These are phyloP conservation scores for Posidonia australis DNA, from an alignment of 106 monocot genomes.

Conservation along the genomic window DNA sequence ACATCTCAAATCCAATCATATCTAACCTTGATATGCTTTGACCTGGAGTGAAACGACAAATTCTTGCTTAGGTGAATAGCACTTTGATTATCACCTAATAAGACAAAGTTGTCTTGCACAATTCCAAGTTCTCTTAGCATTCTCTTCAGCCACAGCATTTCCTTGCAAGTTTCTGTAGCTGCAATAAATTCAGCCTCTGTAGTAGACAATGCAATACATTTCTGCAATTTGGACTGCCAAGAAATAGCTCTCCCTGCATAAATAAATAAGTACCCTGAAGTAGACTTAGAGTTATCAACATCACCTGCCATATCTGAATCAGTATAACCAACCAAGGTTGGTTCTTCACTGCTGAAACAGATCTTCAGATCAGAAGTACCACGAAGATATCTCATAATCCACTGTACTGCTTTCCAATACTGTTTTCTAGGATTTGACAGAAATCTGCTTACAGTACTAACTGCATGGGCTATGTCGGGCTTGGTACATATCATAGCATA, in stretches of 20 bases:
- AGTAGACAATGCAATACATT: background rate
- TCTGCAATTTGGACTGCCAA: conserved; percentile 2
- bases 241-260: background rate
- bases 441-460: conserved; percentile 8
- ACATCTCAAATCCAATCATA: too few species aligned
- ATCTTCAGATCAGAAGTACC: background rate
- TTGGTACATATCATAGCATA: conserved; percentile 13
- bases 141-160: conserved; percentile 3
- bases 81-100: conserved; percentile 1
- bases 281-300: too few species aligned
- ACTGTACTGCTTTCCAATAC: conserved; percentile 8
- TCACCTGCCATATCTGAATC: background rate
- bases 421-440: conserved; percentile 3
- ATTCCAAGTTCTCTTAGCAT: background rate
- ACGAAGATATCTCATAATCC: conserved; percentile 7
- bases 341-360: background rate
- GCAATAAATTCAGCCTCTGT: conserved; percentile 2
- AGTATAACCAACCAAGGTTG: background rate
- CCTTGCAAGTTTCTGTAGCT: background rate
- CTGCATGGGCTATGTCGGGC: background rate
- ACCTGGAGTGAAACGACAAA: too few species aligned
- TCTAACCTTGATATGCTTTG: too few species aligned
- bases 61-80: too few species aligned
- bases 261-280: background rate
- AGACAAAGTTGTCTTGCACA: background rate